Evolutionary conservation across 805 yeast species (phyloP), one percentile per base, ranked within the genome.

Genomic region (Kregervanrija fluxuum): DNA sequence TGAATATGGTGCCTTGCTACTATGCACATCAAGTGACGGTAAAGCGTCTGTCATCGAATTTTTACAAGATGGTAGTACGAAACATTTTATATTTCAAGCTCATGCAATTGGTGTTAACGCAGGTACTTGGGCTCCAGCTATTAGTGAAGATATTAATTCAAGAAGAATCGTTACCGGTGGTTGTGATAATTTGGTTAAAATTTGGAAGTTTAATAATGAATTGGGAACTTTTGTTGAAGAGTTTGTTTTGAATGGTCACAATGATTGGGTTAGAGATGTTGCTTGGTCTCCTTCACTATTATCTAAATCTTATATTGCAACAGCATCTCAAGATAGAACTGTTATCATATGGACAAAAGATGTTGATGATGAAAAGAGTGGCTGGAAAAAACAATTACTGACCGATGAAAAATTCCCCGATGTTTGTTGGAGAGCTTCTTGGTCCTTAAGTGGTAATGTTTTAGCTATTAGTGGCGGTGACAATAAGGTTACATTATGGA

Each of bases 241-340:
- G 64, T 82, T 81, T 37, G 75, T 79, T 28, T 74, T 93, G 44
- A 82, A 80, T 51, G 99, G 97, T 35, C 99, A 93, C 65, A 73
- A 86, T 13, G 99, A 93, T 65, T 93, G 99, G 99, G 97, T 93
- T 32, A 82, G 99, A 66, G 99, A 93, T 62, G 97, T 91, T 48
- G 88, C 95, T 4, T 93, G 99, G 99, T 88, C 96, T 15, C 96
- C 98, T 40, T 81, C 95, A 2, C 80, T 87, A 40, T 74, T 93
- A 50, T 76, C 87, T 39, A 83, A 86, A 54, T 81, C 95, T 11
- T 91, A 89, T 63, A 85, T 93, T 56, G 99, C 98, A 11, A 81
- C 95, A 33, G 97, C 96, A 9, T 90, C 98, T 16, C 98, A 93
- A 68, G 99, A 93, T 66, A 82, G 87, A 63, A 85, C 95, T 0